phyloP scores from a whole-genome alignment of 2,329 filamentous ascomycete genomes.

The Aureobasidium musti region DNA sequence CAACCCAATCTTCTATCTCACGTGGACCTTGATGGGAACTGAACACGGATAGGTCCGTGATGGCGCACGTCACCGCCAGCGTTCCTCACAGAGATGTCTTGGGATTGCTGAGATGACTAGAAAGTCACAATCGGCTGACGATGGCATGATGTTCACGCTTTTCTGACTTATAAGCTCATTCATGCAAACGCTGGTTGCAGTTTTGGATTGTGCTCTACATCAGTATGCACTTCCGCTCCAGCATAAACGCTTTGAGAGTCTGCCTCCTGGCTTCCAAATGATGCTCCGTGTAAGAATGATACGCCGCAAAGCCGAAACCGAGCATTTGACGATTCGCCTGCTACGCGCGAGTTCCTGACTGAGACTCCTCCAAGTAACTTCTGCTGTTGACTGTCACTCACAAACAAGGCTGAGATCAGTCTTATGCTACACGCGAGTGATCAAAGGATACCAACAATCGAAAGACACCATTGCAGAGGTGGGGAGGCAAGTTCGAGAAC shows the following conservation, averaged over 20 bases:
- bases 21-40: background rate
- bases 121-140: background rate
- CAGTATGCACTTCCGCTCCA: background rate
- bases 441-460: background rate
- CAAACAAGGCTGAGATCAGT: background rate
- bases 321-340: background rate
- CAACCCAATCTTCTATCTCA: constrained; percentile 6
- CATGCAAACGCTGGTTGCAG: background rate
- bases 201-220: background rate
- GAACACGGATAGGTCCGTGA: background rate
- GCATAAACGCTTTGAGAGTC: background rate
- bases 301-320: background rate
- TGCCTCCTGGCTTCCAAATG: background rate
- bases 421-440: background rate
- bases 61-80: background rate
- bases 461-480: background rate
- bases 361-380: background rate
- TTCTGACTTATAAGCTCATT: background rate
- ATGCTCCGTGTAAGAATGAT: background rate
- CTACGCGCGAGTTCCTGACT: background rate
- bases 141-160: background rate
- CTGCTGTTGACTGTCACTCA: background rate
- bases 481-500: background rate
- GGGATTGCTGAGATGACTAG: background rate
- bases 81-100: background rate